phyloP scores from a whole-genome alignment of 257 asterid species.

The Capsicum rhomboideum region DNA sequence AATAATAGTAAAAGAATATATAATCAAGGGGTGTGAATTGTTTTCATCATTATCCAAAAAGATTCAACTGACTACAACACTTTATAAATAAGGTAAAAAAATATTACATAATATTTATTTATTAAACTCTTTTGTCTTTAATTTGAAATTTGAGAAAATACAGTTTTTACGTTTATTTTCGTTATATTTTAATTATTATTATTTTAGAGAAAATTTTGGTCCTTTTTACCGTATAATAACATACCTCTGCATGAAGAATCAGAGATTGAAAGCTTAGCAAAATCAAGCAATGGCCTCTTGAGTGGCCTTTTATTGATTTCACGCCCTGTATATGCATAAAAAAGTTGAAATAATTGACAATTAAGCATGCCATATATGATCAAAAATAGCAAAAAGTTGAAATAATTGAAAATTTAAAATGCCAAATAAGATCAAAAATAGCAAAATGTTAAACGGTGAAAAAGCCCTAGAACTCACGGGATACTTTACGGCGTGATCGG shows the following conservation, averaged over 20 bases:
- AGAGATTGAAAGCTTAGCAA: constrained; percentile 54
- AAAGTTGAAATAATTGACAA: background rate
- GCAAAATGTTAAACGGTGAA: background rate
- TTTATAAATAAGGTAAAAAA: background rate
- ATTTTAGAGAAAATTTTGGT: background rate
- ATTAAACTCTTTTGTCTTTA: background rate
- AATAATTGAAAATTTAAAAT: background rate
- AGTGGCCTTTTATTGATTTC: constrained; percentile 62
- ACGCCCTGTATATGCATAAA: constrained; percentile 34
- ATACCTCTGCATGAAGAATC: constrained; percentile 54
- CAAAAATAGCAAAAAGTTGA: background rate
- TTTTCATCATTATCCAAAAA: too few species aligned
- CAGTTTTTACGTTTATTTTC: background rate
- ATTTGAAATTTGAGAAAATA: background rate
- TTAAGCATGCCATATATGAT: background rate
- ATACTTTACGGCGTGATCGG: constrained; percentile 48
- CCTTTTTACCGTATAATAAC: background rate
- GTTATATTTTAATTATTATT: background rate
- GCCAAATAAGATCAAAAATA: background rate
- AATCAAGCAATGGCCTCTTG: constrained; percentile 60
- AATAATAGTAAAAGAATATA: too few species aligned
- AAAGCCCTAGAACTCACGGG: constrained; percentile 33
- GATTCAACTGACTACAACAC: background rate
- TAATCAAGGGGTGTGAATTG: too few species aligned
- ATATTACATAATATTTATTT: too few species aligned